Conservation (phyloP, 2,329 filamentous ascomycete species). For the Claviceps pusilla region DNA sequence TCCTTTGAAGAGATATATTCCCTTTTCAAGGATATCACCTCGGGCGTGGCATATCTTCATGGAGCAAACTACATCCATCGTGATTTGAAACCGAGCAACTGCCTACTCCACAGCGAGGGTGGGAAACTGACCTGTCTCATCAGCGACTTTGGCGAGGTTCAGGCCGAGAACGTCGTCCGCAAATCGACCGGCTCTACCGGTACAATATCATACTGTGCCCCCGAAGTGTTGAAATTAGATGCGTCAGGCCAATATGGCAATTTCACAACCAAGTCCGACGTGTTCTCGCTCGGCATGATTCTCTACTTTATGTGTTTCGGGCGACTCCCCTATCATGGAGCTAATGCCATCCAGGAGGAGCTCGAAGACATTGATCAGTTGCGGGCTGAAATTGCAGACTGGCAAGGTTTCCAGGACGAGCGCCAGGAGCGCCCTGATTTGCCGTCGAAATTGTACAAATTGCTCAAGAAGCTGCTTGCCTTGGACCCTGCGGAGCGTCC, state of each 20-base stretch:
- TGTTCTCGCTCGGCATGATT: slow-evolving; percentile 98
- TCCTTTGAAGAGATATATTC: slow-evolving; percentile 90
- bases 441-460: slow-evolving; percentile 69
- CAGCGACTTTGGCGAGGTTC: slow-evolving; percentile 95
- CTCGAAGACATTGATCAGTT: slow-evolving; percentile 79
- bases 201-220: slow-evolving; percentile 94
- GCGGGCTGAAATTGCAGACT: slow-evolving; percentile 69
- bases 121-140: slow-evolving; percentile 66
- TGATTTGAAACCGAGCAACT: slow-evolving; percentile 92
- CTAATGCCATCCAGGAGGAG: slow-evolving; percentile 77
- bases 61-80: slow-evolving; percentile 87
- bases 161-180: slow-evolving; percentile 65
- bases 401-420: slow-evolving; percentile 75
- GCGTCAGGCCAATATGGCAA: slow-evolving; percentile 64
- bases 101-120: slow-evolving; percentile 66
- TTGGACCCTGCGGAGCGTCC: slow-evolving; percentile 64
- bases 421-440: slow-evolving; percentile 63
- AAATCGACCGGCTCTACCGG: slow-evolving; percentile 86
- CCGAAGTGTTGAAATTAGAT: slow-evolving; percentile 68
- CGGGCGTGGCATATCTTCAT: slow-evolving; percentile 79
- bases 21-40: slow-evolving; percentile 89
- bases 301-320: slow-evolving; percentile 97
- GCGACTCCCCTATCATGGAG: slow-evolving; percentile 67
- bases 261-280: slow-evolving; percentile 91
- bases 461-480: slow-evolving; percentile 67